Conservation (phyloP, 305 asterid species). For the Ajuga reptans region DNA sequence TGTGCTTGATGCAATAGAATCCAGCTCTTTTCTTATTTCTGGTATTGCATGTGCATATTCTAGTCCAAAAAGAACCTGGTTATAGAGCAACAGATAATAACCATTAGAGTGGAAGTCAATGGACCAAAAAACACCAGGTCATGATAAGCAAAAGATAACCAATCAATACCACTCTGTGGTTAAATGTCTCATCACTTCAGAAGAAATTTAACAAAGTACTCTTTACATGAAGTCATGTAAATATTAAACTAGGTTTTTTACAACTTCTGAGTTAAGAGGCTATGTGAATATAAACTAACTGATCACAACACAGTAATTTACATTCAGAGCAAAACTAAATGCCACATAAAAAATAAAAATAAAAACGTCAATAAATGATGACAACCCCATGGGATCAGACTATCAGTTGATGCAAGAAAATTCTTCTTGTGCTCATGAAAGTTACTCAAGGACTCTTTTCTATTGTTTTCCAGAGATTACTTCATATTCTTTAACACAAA, state of each 20-base stretch:
- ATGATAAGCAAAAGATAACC: conserved; percentile 18
- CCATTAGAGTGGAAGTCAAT: background rate
- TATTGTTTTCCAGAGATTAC: background rate
- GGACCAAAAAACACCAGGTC: conserved; percentile 60
- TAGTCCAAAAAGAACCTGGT: conserved; percentile 81
- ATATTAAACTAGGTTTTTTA: background rate
- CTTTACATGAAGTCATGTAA: background rate
- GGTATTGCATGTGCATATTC: conserved; percentile 76
- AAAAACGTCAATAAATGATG: background rate
- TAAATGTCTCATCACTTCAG: background rate
- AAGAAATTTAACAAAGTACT: background rate
- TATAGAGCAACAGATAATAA: conserved; percentile 19
- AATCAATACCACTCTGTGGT: background rate
- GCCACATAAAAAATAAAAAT: background rate
- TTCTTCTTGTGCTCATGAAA: background rate
- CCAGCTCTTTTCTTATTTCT: conserved; percentile 39
- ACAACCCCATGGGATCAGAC: background rate
- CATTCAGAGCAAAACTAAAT: background rate
- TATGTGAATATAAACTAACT: background rate
- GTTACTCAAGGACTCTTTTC: background rate
- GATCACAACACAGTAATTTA: background rate
- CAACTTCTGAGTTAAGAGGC: background rate
- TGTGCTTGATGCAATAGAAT: conserved; percentile 21
- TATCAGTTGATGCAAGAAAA: too few relatives aligned
- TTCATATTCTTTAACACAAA: background rate